phyloP scores from a whole-genome alignment of 345 rosid species.

The Firmiana major region DNA sequence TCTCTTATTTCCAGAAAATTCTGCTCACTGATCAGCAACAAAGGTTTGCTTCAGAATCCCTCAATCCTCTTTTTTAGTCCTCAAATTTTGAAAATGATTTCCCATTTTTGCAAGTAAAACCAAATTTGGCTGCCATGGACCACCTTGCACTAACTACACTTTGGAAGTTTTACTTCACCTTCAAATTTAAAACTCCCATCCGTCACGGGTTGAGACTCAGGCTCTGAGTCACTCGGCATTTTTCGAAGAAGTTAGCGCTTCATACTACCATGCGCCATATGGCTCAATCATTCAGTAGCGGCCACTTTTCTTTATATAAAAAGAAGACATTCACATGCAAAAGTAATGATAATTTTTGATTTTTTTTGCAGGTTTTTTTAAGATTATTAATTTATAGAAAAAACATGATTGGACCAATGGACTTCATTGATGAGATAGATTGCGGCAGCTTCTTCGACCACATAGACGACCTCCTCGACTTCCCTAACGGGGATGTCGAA shows the following conservation, averaged over 20 bases:
- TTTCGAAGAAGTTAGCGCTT: not conserved
- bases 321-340: not conserved
- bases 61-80: not conserved
- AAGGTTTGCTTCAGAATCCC: conserved; percentile 1
- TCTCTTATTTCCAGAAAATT: not conserved
- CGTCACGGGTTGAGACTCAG: not conserved
- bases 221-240: not conserved
- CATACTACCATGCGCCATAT: conserved; percentile 28
- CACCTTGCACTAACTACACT: too few relatives aligned
- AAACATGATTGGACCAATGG: conserved; percentile 58
- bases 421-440: conserved; percentile 76
- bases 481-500: conserved; percentile 69
- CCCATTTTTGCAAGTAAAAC: too few relatives aligned
- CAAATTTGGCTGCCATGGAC: too few relatives aligned
- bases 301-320: not conserved
- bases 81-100: not conserved
- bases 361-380: not conserved
- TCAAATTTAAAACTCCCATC: too few relatives aligned
- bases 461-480: conserved; percentile 84
- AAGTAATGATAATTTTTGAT: too few relatives aligned
- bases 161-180: too few relatives aligned
- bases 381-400: not conserved
- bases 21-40: not conserved
- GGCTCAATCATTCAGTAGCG: conserved; percentile 11
- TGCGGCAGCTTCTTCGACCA: conserved; percentile 94